Conservation (phyloP, 2,329 filamentous ascomycete species). For the Onygenales sp. region DNA sequence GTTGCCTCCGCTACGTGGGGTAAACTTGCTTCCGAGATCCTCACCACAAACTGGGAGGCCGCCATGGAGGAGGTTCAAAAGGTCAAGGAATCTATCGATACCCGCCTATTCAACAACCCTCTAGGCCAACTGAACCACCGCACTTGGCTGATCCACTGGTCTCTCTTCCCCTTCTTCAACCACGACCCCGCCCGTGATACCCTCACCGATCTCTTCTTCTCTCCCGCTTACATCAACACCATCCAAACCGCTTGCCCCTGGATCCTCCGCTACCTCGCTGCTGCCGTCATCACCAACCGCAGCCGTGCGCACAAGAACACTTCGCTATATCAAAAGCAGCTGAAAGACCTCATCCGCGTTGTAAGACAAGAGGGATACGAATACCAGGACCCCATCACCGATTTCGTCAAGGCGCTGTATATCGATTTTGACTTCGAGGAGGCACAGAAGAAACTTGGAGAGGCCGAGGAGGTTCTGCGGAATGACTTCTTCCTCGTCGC, state of each 20-base stretch:
- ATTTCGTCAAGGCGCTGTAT: conserved; percentile 93
- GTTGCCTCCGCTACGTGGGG: conserved; percentile 94
- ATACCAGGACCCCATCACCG: conserved; percentile 90
- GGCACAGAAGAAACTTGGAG: conserved; percentile 75
- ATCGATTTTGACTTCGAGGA: conserved; percentile 97
- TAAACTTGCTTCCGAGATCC: conserved; percentile 91
- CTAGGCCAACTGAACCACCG: conserved; percentile 92
- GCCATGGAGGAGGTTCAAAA: conserved; percentile 86
- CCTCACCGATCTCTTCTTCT: conserved; percentile 95
- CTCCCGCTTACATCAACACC: conserved; percentile 95
- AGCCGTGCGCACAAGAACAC: conserved; percentile 68
- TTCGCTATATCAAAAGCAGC: conserved; percentile 87
- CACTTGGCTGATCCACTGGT: conserved; percentile 97
- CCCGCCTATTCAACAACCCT: conserved; percentile 90
- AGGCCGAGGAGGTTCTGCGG: conserved; percentile 84
- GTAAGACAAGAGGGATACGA: conserved; percentile 97
- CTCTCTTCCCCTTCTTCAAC: conserved; percentile 98
- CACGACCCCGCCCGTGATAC: conserved; percentile 81
- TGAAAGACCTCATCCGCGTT: conserved; percentile 93
- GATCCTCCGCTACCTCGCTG: conserved; percentile 88
- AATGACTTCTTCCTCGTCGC: conserved; percentile 91
- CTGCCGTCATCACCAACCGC: conserved; percentile 89
- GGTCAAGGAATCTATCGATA: conserved; percentile 86
- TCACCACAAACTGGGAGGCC: conserved; percentile 89
- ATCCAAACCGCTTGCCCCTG: conserved; percentile 97